Evolutionary conservation across 1,284 basidiomycete species (phyloP), one percentile per base, ranked within the genome.

Genomic region (Uromyces viciae-fabae): DNA sequence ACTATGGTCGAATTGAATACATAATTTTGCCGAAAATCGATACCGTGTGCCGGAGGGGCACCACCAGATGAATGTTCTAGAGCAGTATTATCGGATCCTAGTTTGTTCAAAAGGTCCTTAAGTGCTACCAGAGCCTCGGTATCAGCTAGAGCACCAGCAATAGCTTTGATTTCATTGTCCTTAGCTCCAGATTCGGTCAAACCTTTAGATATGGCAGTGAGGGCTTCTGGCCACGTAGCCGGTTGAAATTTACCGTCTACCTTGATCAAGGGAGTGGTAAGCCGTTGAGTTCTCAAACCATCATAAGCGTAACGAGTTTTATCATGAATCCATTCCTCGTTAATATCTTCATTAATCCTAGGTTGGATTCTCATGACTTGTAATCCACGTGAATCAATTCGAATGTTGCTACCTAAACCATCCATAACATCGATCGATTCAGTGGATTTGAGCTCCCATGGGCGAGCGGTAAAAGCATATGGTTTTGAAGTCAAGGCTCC

Each of bases 311-410:
- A 96, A 82, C 97, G 93, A 1, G 96, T 96, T 90, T 99, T 99
- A 90, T 99, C 96, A 87, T 91, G 95, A 87, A 99, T 97, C 96
- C 97, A 99, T 87, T 99, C 97, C 88, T 99, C 97, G 87, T 99
- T 99, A 82, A 99, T 92, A 84, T 98, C 94, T 87, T 99, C 96
- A 87, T 99, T 99, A 81, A 94, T 92, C 84, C 93, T 91, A 2
- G 97, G 97, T 85, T 97, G 94, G 84, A 99, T 90, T 71, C 96
- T 92, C 95, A 99, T 99, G 83, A 99, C 96, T 86, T 94, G 91
- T 14, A 96, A 91, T 79, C 95, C 95, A 58, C 96, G 91, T 75
- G 95, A 97, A 87, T 99, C 96, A 82, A 99, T 90, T 76, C 95
- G 92, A 86, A 99, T 98, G 88, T 98, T 99, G 84, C 94, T 95